Evolutionary conservation across 768 basidiomycete species (phyloP), one percentile per base, ranked within the genome.

Genomic region (Naematelia aurantialba): DNA sequence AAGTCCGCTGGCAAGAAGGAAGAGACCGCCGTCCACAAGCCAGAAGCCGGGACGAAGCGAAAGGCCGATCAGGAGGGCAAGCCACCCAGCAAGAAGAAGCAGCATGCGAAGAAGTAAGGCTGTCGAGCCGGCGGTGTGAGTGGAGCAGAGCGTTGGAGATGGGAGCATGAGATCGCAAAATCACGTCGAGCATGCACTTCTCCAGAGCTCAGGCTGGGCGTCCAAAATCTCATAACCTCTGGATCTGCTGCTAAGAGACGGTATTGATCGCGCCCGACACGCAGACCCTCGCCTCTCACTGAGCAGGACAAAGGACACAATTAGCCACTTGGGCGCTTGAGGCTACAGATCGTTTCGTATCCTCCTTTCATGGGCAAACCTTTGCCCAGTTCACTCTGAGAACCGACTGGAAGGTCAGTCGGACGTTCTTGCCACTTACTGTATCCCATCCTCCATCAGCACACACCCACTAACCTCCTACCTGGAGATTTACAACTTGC

Each of bases 41-140:
- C 25, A 52, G 27, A 39, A 39, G 34, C 34, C 12, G 30, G 10
- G 27, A 11, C 27, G 27, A 52, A 57, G 24, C 11, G 22, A 11
- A 52, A 51, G 25, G 50, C 55, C 17, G 49, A 45, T 4, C 46
- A 56, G 34, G 25, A 50, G 22, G 26, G 34, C 25, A 34, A 45
- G 22, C 27, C 63, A 5, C 42, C 29, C 44, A 72, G 58, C 44
- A 52, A 58, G 42, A 49, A 31, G 10, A 39, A 39, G 34, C 8
- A 30, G n/a, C 24, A 25, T 31, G 52, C 52, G 52, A 52, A 29
- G 61, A 66, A 34, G 56, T 52, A 39, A 39, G 8, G 17, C 17
- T 39, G 34, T 39, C 8, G 17, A 39, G 34, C 34, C 34, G 34
- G 34, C 8, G 17, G 34, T 39, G 17, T 8, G 34, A 8, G 8